A percentile compares a stretch with the other conserved stretches of the same genome.
Evolutionary conservation across 2,329 filamentous ascomycete genomes (phyloP).

Genomic region (Fusarium fujikuroi): DNA sequence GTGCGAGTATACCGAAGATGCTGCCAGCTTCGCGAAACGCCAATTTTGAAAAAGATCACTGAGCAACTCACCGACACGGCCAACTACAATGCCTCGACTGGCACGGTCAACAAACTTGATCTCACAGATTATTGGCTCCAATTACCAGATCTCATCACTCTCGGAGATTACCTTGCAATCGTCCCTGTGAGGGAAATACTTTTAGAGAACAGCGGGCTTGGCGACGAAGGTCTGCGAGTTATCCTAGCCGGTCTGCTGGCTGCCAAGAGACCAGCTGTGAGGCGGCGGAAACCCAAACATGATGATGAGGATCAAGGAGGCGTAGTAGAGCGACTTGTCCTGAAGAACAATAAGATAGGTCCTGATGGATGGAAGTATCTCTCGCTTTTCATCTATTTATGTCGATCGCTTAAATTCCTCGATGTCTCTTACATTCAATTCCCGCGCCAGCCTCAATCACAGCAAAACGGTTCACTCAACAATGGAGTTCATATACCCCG

Average conservation of each 20-base stretch:
- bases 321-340: constrained; percentile 83
- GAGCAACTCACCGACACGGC: constrained; percentile 82
- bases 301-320: constrained; percentile 67
- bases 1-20: constrained; percentile 93
- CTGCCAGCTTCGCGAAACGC: constrained; percentile 92
- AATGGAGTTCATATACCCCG: constrained; percentile 50
- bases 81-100: constrained; percentile 73
- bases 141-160: constrained; percentile 82
- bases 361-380: constrained; percentile 92
- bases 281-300: constrained; percentile 59
- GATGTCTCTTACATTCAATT: constrained; percentile 89
- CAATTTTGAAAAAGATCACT: constrained; percentile 89
- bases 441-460: constrained; percentile 58
- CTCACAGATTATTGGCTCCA: constrained; percentile 87
- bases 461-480: constrained; percentile 45
- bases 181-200: constrained; percentile 90
- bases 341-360: constrained; percentile 94
- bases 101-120: constrained; percentile 85
- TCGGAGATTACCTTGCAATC: constrained; percentile 93
- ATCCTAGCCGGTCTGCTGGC: constrained; percentile 87
- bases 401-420: constrained; percentile 83
- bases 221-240: constrained; percentile 86
- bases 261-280: constrained; percentile 73
- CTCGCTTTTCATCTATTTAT: constrained; percentile 89
- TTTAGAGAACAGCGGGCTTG: constrained; percentile 87